Evolutionary conservation across 371 early-diverging fungal species (phyloP).

Genomic region (Mycotypha africana): DNA sequence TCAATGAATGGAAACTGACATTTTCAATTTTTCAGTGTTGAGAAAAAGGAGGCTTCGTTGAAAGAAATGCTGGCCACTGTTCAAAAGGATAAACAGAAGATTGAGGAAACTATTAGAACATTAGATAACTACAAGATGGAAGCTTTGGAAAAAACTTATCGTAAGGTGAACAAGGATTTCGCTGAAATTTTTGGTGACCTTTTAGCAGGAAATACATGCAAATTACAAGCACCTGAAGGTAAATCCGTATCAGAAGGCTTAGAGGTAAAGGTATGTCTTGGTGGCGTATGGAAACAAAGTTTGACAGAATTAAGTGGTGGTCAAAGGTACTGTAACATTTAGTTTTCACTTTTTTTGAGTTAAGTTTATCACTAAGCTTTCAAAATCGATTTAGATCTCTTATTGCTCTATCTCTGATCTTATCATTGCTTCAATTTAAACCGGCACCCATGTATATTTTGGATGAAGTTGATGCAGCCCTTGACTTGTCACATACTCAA

Average conservation of each 20-base stretch:
- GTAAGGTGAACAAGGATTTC: conserved; percentile 92
- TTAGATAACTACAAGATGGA: conserved; percentile 90
- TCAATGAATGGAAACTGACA: no score
- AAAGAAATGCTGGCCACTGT: conserved; percentile 88
- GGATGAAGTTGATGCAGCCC: conserved; percentile 99
- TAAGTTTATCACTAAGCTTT: no score
- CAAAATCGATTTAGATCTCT: conserved; percentile 83
- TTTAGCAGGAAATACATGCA: conserved; percentile 87
- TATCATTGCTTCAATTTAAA: conserved; percentile 96
- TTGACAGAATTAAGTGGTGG: conserved; percentile 99
- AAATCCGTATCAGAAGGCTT: conserved; percentile 80
- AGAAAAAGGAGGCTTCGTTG: conserved; percentile 81
- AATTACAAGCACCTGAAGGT: conserved; percentile 81
- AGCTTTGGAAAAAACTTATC: conserved; percentile 85
- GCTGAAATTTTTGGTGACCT: conserved; percentile 93
- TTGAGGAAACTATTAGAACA: conserved; percentile 86
- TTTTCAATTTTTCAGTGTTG: conserved; percentile 70
- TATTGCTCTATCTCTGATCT: conserved; percentile 95
- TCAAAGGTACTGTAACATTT: no score
- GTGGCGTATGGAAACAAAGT: conserved; percentile 97
- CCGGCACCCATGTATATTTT: conserved; percentile 99
- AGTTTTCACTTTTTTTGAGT: no score
- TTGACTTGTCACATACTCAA: conserved; percentile 98
- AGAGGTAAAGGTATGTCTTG: conserved; percentile 94
- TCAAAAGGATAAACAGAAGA: conserved; percentile 88